These are phyloP conservation scores for Tephrocybe rancida DNA, from an alignment of 768 basidiomycete genomes.

Conservation along the genomic window DNA sequence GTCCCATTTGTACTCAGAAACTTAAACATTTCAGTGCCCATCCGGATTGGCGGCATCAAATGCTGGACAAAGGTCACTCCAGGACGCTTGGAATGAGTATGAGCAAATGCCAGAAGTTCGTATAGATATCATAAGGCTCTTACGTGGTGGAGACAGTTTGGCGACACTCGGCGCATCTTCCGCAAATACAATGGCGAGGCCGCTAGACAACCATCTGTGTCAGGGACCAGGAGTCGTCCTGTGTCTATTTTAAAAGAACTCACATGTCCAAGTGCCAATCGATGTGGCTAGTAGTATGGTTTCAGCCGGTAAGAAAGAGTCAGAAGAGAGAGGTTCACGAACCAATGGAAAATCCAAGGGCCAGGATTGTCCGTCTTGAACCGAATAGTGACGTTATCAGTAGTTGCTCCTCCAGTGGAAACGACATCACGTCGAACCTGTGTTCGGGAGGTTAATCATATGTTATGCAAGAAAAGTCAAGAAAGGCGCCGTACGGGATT, in stretches of 20 bases:
- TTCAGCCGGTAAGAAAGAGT: neutral
- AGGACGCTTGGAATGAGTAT: neutral
- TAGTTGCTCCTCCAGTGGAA: conserved; percentile 23
- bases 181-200: conserved; percentile 36
- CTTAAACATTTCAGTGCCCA: neutral
- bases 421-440: conserved; percentile 38
- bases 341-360: conserved; percentile 46
- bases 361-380: conserved; percentile 68
- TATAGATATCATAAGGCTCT: neutral
- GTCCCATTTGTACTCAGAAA: neutral
- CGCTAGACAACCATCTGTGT: conserved; percentile 22
- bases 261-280: conserved; percentile 50
- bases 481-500: conserved; percentile 45
- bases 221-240: too few relatives aligned
- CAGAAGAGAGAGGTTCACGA: conserved; percentile 7
- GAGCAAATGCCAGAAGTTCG: neutral
- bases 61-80: conserved; percentile 8
- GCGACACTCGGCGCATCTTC: conserved; percentile 29
- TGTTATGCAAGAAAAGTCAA: neutral
- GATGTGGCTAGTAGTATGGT: conserved; percentile 31
- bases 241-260: too few relatives aligned
- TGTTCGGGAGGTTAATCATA: neutral
- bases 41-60: conserved; percentile 4
- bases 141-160: conserved; percentile 24
- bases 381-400: conserved; percentile 51